These are phyloP conservation scores for Gossypium trilobum DNA, from an alignment of 441 rosid species.

Conservation along the genomic window DNA sequence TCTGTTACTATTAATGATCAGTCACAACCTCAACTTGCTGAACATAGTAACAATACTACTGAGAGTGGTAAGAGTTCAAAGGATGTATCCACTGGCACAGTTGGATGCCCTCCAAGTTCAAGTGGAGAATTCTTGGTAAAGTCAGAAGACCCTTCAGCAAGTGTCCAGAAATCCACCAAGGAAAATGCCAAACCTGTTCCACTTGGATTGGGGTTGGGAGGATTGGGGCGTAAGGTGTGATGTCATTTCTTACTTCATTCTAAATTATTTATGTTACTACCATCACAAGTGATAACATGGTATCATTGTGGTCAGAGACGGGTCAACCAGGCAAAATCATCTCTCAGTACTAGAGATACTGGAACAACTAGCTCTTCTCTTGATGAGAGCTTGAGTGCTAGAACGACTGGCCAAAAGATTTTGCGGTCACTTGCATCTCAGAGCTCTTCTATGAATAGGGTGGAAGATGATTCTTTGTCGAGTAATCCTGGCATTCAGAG, in stretches of 20 bases:
- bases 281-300: background rate
- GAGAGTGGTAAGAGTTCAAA: constrained; percentile 23
- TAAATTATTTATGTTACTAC: background rate
- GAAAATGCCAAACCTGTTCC: constrained; percentile 45
- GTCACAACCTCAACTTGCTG: constrained; percentile 21
- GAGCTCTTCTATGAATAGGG: constrained; percentile 25
- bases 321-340: constrained; percentile 34
- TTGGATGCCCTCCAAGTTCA: constrained; percentile 21
- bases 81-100: constrained; percentile 22
- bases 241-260: background rate
- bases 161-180: constrained; percentile 33
- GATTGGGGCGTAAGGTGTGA: constrained; percentile 74
- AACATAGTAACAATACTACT: constrained; percentile 18
- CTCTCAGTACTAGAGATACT: constrained; percentile 24
- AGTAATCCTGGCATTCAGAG: constrained; percentile 18
- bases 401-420: constrained; percentile 41
- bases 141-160: constrained; percentile 29
- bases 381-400: constrained; percentile 30
- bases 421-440: constrained; percentile 52
- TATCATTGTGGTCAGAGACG: constrained; percentile 30
- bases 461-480: constrained; percentile 16
- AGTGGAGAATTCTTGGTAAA: constrained; percentile 24
- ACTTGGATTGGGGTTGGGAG: constrained; percentile 78
- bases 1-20: constrained; percentile 16
- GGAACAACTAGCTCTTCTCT: constrained; percentile 27